Base-by-base conservation (phyloP, 2,329 filamentous ascomycete genomes). In the Sporothrix humicola region DNA sequence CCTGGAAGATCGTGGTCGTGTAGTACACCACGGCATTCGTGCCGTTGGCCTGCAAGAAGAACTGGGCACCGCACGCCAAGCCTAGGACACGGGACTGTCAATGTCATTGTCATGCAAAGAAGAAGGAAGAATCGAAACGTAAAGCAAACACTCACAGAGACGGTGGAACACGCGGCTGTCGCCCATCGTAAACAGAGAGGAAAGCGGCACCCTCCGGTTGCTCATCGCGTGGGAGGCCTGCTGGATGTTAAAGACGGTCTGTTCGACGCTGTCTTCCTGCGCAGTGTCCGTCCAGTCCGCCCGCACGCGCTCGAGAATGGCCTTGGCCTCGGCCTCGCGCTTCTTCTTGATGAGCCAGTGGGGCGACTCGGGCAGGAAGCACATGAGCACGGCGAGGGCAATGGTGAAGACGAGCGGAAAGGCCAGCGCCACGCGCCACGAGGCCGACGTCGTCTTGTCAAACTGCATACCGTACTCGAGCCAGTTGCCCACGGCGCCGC, bases 341-440 rank as follows among this genome's bases (percentile, higher is more conserved):
- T 68, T 68, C 63, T 68, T 68, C 63, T 68, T 46, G 63, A 68
- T 68, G 0, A 84, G 79, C 82, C 82, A 84, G 15, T 82, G 78
- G 0, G 82, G 83, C 0, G 82, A 83, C 58, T 84, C 82, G 13
- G 83, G 83, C 0, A 84, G 79, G 26, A 80, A 82, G 44, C 81
- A 79, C 7, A 83, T 82, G 10, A 82, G 78, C 9, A 82, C 71
- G 52, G 78, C 75, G 73, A 82, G 79, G 71, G 78, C 72, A 20
- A 82, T 48, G 2, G 79, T 79, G 46, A 82, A 82, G 69, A 82
- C 31, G 66, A 81, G 75, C 76, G 82, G 81, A 72, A 82, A 80
- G 3, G 85, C 86, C 65, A 88, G 87, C 37, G 87, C 87, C 79
- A 88, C 87, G 0, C 87, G 84, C 86, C 87, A 88, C 42, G 83